phyloP scores from a whole-genome alignment of 2,329 filamentous ascomycete genomes.

The Trichoderma cornu-damae region DNA sequence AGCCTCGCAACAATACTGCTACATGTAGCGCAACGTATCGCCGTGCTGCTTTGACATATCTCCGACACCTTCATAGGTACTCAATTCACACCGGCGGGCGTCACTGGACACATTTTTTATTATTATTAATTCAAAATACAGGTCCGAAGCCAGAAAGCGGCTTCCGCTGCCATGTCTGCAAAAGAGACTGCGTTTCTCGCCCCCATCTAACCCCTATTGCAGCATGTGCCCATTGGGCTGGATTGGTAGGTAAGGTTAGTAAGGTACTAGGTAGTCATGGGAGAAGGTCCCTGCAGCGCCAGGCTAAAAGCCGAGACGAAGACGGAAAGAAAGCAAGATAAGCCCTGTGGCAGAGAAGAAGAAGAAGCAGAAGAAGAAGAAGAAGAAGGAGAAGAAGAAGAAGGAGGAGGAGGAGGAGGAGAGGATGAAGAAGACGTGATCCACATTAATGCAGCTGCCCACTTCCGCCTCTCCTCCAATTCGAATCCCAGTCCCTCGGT shows the following conservation, averaged over 20 bases:
- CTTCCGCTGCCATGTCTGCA: neutral
- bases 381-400: no score
- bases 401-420: neutral
- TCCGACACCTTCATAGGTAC: neutral
- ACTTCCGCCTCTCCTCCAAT: slow-evolving; percentile 4
- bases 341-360: neutral
- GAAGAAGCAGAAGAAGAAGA: no score
- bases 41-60: slow-evolving; percentile 1
- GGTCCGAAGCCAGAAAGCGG: neutral
- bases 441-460: slow-evolving; percentile 18
- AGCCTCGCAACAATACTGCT: neutral
- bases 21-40: neutral
- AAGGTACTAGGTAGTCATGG: no score
- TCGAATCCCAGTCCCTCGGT: slow-evolving; percentile 18
- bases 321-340: neutral
- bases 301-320: neutral
- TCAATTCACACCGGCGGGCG: neutral
- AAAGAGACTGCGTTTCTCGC: neutral
- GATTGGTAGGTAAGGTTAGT: no score
- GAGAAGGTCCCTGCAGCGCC: slow-evolving; percentile 14
- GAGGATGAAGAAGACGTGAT: neutral
- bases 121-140: neutral
- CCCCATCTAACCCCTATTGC: slow-evolving; percentile 1
- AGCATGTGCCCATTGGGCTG: slow-evolving; percentile 2
- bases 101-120: neutral